Evolutionary conservation across 768 basidiomycete species (phyloP).

Genomic region (Lactifluus pinguis): DNA sequence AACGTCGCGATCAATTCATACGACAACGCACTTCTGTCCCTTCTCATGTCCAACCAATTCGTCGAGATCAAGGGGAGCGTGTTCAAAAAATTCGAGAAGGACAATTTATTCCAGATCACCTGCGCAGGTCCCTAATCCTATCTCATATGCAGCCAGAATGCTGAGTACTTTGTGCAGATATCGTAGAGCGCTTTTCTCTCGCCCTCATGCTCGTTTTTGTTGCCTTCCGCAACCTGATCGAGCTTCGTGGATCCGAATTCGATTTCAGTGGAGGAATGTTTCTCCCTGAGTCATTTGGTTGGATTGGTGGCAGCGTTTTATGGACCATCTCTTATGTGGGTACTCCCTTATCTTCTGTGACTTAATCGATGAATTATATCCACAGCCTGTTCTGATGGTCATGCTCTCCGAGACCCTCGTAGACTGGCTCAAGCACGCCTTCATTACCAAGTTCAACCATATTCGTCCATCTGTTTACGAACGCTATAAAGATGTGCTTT

Average conservation of each 20-base stretch:
- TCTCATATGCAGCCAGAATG: not conserved
- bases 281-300: slow-evolving; percentile 76
- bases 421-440: slow-evolving; percentile 98
- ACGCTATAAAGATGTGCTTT: slow-evolving; percentile 90
- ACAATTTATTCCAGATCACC: slow-evolving; percentile 96
- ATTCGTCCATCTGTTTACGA: slow-evolving; percentile 93
- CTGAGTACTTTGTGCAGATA: slow-evolving; percentile 45
- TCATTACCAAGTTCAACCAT: slow-evolving; percentile 99
- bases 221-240: slow-evolving; percentile 90
- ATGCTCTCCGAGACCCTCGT: slow-evolving; percentile 88
- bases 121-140: slow-evolving; percentile 67
- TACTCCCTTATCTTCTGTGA: slow-evolving; percentile 11
- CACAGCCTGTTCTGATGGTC: slow-evolving; percentile 85
- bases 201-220: slow-evolving; percentile 85
- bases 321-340: slow-evolving; percentile 88
- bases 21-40: slow-evolving; percentile 87
- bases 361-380: not conserved
- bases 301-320: slow-evolving; percentile 67
- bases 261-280: slow-evolving; percentile 61
- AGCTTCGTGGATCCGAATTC: slow-evolving; percentile 85
- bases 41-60: slow-evolving; percentile 95
- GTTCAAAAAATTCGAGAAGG: slow-evolving; percentile 99
- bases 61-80: slow-evolving; percentile 99
- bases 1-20: slow-evolving; percentile 99
- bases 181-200: slow-evolving; percentile 94